Base-by-base conservation (phyloP, 805 yeast genomes). In the Candida hungchunana region DNA sequence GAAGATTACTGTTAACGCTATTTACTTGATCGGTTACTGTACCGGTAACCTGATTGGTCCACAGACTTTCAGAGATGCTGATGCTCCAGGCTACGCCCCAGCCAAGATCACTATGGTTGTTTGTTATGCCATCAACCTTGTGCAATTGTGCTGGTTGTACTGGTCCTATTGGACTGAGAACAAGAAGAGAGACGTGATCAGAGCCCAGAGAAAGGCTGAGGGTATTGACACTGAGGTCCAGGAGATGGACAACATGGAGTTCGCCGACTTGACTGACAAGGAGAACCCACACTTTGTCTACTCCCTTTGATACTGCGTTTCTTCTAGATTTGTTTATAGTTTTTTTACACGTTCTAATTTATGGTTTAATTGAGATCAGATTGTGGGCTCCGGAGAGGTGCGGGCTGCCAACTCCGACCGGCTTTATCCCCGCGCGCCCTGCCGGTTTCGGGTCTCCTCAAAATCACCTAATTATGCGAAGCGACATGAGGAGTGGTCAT, bases 1-100 rank as follows among this genome's bases (percentile, higher is more conserved):
- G 39, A 41, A 41, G 37, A 31, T 37, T 13, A 34, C 42, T 7
- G 39, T 32, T n/a, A 41, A 41, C 18, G 45, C 45, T 22, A 28
- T 41, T 18, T 41, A 26, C 35, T 20, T 41, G 17, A 37, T 41
- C n/a, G 45, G 42, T 51, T 41, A 37, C 35, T 34, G 39, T 29
- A 35, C 23, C 21, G 45, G 44, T 24, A 32, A 40, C 31, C 60
- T 82, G 22, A 71, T 79, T 37, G 90, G 89, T 1, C 87, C 90
- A 5, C 87, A 80, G 56, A 68, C 82, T 14, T 83, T 82, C 62
- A 67, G 65, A 41, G 59, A 69, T 0, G 44, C 55, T 7, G 74
- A 79, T 40, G 79, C 77, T 18, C 88, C 88, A 7, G 50, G 58
- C 22, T 83, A 80, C 48, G 55, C 31, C 14, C 42, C 42, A 15